A percentile compares a stretch with the other conserved stretches of the same genome.
Evolutionary conservation across 305 asterid genomes (phyloP).

Genomic region (Caryopteris hybrid): DNA sequence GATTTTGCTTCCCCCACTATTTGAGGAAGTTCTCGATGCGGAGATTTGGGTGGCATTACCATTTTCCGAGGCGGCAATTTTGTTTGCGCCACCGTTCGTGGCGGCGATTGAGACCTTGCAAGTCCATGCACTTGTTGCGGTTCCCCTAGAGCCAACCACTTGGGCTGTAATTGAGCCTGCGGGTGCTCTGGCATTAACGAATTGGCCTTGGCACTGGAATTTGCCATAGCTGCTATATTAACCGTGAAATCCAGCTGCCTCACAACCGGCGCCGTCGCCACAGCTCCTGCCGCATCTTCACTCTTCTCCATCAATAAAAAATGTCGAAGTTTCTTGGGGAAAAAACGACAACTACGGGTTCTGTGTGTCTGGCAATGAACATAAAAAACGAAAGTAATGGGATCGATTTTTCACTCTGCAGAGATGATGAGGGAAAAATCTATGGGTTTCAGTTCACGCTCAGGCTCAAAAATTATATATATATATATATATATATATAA

Average conservation of each 20-base stretch:
- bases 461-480: not conserved
- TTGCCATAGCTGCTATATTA: slow-evolving; percentile 21
- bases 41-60: slow-evolving; percentile 39
- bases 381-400: not conserved
- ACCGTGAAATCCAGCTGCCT: slow-evolving; percentile 56
- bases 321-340: not conserved
- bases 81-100: slow-evolving; percentile 23
- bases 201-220: slow-evolving; percentile 24
- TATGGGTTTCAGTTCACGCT: not conserved
- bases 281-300: slow-evolving; percentile 25
- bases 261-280: slow-evolving; percentile 38
- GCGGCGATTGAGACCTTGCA: slow-evolving; percentile 29
- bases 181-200: slow-evolving; percentile 41
- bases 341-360: not conserved
- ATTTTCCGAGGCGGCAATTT: slow-evolving; percentile 31
- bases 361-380: slow-evolving; percentile 19
- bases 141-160: slow-evolving; percentile 34
- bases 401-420: not conserved
- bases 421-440: not conserved
- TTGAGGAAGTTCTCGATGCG: slow-evolving; percentile 28
- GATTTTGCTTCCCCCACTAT: slow-evolving; percentile 14
- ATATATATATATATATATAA: too few species aligned
- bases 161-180: slow-evolving; percentile 44
- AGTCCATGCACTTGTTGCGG: slow-evolving; percentile 27
- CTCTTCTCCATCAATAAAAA: slow-evolving; percentile 38